These are phyloP conservation scores for Melanomma pulvis-pyrius DNA, from an alignment of 495 filamentous ascomycete genomes.

Conservation along the genomic window DNA sequence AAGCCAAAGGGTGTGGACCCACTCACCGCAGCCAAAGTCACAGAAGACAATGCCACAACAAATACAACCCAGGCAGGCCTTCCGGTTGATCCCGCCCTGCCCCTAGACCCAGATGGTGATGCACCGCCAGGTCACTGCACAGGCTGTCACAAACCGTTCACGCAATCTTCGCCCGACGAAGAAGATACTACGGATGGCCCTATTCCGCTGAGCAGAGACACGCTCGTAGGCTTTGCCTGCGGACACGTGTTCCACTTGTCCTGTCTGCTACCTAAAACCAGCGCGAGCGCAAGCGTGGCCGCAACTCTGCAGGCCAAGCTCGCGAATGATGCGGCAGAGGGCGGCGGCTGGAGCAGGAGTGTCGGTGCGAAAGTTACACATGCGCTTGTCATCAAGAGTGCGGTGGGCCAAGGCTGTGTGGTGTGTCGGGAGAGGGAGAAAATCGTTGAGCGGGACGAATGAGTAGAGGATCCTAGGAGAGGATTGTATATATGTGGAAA, in stretches of 20 bases:
- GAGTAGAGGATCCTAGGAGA: not conserved
- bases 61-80: constrained; percentile 26
- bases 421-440: constrained; percentile 28
- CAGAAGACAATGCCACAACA: constrained; percentile 39
- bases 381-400: constrained; percentile 64
- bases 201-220: constrained; percentile 51
- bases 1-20: constrained; percentile 20
- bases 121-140: constrained; percentile 43
- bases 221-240: constrained; percentile 88
- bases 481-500: constrained; percentile 1
- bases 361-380: constrained; percentile 89
- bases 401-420: constrained; percentile 36
- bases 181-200: constrained; percentile 10
- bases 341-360: constrained; percentile 53
- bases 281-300: constrained; percentile 41
- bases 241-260: constrained; percentile 87
- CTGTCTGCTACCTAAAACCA: constrained; percentile 63
- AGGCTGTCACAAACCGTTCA: constrained; percentile 33
- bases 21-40: constrained; percentile 16
- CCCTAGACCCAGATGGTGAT: constrained; percentile 41
- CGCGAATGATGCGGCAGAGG: constrained; percentile 49
- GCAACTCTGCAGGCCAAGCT: constrained; percentile 47
- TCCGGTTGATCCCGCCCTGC: constrained; percentile 36
- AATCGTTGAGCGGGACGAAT: not conserved
- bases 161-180: constrained; percentile 23